Base-by-base conservation (phyloP, 176 grass and related monocot genomes). In the Carex pumila region DNA sequence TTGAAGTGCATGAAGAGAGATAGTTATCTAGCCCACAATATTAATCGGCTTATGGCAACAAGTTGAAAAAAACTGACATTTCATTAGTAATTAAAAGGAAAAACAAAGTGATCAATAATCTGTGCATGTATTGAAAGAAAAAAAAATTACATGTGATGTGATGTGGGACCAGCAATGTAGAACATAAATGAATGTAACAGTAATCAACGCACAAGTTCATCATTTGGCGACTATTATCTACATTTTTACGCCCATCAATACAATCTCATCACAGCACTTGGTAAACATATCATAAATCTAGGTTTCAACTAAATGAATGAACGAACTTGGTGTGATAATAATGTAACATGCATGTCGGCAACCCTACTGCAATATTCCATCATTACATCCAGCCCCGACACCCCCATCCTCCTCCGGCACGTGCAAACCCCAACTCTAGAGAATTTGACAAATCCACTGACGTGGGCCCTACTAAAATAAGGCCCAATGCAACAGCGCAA, bases 381-480 rank as follows among this genome's bases (percentile, higher is more conserved):
- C 63, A 77, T 83, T 65, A 73, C 71, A 41, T 41, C 45, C 43
- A 17, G 70, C 57, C 4, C 61, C 18, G 61, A 32, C 32, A 72
- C 39, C 14, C 56, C 77, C 58, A 3, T 11, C 6, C 5, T 5
- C 53, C 8, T 61, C 29, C 83, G 31, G 58, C 59, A 15, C 39
- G 12, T 17, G 9, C 47, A 3, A 65, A 6, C 56, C 36, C 65
- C 56, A 56, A 14, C 80, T 49, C 81, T 62, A 87, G 87, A 84
- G 71, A 89, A 82, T 85, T 62, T 32, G 77, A 77, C 73, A 75
- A 31, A 71, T 79, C 37, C 83, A 47, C 68, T 85, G 31, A 63
- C 56, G 57, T 63, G 60, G 83, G 86, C 76, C 55, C 88, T 30
- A 22, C 71, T 85, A 90, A 93, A 93, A 89, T 32, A 87, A 88